phyloP scores from a whole-genome alignment of 1,139 yeast genomes.

The Zygoascus sp. region DNA sequence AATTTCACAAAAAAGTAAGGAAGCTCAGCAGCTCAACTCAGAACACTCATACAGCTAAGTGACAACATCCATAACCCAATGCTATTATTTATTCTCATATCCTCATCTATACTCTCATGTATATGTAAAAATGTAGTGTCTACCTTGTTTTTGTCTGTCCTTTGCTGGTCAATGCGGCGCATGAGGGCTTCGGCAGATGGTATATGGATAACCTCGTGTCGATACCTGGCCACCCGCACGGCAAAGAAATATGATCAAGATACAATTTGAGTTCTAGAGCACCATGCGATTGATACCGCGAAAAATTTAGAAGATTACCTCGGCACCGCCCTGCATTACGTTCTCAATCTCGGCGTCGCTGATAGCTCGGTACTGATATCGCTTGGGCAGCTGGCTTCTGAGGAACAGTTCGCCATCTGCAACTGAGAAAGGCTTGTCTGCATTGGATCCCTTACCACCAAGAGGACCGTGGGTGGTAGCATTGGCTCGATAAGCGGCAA shows the following conservation, averaged over 20 bases:
- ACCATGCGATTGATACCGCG: not conserved
- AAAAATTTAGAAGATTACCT: conserved; percentile 24
- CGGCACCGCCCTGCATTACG: conserved; percentile 76
- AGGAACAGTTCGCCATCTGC: conserved; percentile 51
- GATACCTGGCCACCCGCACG: no score
- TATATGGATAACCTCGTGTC: no score
- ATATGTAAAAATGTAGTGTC: not conserved
- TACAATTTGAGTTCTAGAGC: no score
- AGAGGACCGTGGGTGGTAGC: conserved; percentile 42
- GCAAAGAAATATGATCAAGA: no score
- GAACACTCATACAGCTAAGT: no score
- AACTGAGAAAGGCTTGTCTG: conserved; percentile 36
- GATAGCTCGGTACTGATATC: conserved; percentile 62
- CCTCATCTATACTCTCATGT: not conserved
- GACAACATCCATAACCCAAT: conserved; percentile 1
- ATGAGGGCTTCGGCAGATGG: no score
- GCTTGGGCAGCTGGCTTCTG: conserved; percentile 60
- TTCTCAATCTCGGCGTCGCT: conserved; percentile 67
- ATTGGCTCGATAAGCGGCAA: conserved; percentile 38
- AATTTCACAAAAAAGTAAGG: no score
- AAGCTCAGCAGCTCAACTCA: no score
- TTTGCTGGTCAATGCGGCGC: not conserved
- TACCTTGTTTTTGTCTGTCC: not conserved
- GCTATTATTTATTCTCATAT: not conserved
- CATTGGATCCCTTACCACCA: conserved; percentile 26